Conservation (phyloP, 1,284 basidiomycete species). For the Cutaneotrichosporon curvatum region DNA sequence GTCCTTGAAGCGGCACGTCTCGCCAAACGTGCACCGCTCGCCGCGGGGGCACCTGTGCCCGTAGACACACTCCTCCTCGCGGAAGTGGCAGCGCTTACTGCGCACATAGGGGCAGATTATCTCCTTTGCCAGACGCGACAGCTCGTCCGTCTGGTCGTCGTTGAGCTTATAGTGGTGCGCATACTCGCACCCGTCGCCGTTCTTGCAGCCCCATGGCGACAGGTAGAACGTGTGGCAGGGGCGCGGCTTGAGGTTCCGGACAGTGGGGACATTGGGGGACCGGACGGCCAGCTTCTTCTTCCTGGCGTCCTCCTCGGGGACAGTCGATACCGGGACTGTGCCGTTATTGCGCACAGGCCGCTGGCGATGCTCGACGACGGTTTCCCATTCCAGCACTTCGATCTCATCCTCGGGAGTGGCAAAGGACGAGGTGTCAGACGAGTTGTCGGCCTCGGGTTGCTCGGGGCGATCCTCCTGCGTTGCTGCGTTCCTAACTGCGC, state of each 20-base stretch:
- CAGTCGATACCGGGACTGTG: not conserved
- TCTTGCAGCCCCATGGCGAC: conserved; percentile 30
- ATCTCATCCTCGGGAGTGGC: conserved; percentile 3
- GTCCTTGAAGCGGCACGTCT: conserved; percentile 33
- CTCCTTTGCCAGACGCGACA: conserved; percentile 33
- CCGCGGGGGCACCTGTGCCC: conserved; percentile 35
- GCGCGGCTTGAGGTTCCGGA: conserved; percentile 19
- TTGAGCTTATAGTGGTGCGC: conserved; percentile 35
- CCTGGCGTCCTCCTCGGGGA: conserved; percentile 9
- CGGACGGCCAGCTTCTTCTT: conserved; percentile 13
- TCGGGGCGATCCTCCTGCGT: not conserved
- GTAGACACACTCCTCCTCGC: conserved; percentile 37
- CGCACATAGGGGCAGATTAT: conserved; percentile 36
- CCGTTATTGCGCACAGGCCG: too few species aligned
- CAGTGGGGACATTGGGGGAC: conserved; percentile 10
- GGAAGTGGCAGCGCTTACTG: conserved; percentile 30
- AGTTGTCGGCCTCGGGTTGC: not conserved
- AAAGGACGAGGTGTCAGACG: not conserved
- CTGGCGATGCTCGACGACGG: not conserved
- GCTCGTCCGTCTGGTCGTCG: conserved; percentile 31
- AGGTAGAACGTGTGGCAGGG: conserved; percentile 21
- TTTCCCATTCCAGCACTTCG: conserved; percentile 16
- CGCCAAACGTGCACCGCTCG: conserved; percentile 30
- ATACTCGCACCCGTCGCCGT: conserved; percentile 35
- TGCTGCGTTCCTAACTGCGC: not conserved